These are phyloP conservation scores for Lasiosphaeriaceae sp. DNA, from an alignment of 495 filamentous ascomycete genomes.

Conservation along the genomic window DNA sequence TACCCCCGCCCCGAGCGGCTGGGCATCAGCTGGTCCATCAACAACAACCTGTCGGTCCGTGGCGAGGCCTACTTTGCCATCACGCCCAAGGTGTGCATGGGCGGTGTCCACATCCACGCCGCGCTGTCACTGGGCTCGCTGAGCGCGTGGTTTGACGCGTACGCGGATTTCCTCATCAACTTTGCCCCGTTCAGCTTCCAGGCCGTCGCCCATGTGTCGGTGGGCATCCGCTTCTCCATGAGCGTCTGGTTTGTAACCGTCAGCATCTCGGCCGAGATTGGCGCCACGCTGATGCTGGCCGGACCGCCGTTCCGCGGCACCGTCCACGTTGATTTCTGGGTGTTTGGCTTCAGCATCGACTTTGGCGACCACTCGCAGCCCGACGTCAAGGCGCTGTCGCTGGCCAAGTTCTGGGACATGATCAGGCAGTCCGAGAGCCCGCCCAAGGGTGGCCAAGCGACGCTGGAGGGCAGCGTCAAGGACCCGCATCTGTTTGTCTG, in stretches of 20 bases:
- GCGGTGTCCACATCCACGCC: not conserved
- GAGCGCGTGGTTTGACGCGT: not conserved
- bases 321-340: not conserved
- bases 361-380: too few species aligned
- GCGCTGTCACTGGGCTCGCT: not conserved
- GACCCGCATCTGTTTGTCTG: too few species aligned
- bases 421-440: too few species aligned
- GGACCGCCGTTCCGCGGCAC: not conserved
- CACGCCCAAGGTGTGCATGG: conserved; percentile 3
- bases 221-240: not conserved
- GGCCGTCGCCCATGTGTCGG: not conserved
- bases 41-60: not conserved
- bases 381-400: too few species aligned
- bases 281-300: not conserved
- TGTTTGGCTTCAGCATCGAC: not conserved
- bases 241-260: not conserved
- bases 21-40: not conserved
- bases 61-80: conserved; percentile 5
- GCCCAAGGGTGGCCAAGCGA: too few species aligned
- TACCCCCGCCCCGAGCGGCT: not conserved
- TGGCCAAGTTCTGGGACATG: too few species aligned
- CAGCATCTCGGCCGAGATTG: not conserved
- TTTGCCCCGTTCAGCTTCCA: not conserved
- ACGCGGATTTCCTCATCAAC: not conserved
- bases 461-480: too few species aligned